These are phyloP conservation scores for Drechslera avenae DNA, from an alignment of 2,329 filamentous ascomycete genomes.

Conservation along the genomic window DNA sequence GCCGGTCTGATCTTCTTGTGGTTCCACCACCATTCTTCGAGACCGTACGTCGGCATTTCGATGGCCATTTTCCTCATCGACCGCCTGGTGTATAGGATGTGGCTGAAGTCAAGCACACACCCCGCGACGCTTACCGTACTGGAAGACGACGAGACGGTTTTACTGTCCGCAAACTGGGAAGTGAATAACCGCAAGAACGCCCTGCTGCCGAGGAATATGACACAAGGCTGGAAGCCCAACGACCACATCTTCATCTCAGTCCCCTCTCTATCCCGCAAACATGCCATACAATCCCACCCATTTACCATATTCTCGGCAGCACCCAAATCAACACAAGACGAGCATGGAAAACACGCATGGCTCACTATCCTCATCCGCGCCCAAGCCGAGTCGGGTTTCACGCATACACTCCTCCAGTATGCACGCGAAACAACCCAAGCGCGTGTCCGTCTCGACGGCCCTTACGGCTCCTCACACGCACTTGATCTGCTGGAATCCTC, in stretches of 20 bases:
- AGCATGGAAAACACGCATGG: conserved; percentile 52
- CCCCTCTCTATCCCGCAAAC: conserved; percentile 58
- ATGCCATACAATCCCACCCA: conserved; percentile 66
- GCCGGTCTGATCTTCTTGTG: conserved; percentile 62
- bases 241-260: conserved; percentile 69
- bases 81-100: conserved; percentile 62
- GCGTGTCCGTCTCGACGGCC: conserved; percentile 64
- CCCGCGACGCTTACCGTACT: conserved; percentile 59
- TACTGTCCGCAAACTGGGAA: conserved; percentile 55
- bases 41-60: conserved; percentile 60
- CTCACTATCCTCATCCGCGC: conserved; percentile 65
- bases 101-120: conserved; percentile 57
- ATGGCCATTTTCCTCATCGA: conserved; percentile 64
- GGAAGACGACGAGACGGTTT: conserved; percentile 62
- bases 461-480: conserved; percentile 65
- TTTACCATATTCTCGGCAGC: conserved; percentile 70
- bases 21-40: conserved; percentile 61
- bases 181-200: conserved; percentile 21
- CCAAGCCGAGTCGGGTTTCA: conserved; percentile 61
- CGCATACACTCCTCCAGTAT: conserved; percentile 59
- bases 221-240: conserved; percentile 63
- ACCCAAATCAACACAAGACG: conserved; percentile 50
- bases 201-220: conserved; percentile 44
- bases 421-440: conserved; percentile 54
- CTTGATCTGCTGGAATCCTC: conserved; percentile 59